phyloP scores from a whole-genome alignment of 148 eudicot species.

The Vaccinium corymbosum region DNA sequence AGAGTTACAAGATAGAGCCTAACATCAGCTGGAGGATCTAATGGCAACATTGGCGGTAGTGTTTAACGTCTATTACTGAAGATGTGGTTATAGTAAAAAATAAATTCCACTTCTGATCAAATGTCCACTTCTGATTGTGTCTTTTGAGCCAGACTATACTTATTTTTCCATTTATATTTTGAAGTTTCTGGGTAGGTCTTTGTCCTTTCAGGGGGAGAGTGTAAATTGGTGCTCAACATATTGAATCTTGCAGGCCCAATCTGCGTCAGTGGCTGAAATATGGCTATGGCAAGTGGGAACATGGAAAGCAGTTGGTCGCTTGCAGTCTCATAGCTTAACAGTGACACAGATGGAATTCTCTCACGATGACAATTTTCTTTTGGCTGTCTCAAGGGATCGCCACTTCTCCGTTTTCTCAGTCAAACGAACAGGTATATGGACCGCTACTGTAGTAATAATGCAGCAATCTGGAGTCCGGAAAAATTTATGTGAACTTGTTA shows the following conservation, averaged over 20 bases:
- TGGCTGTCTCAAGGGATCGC: slow-evolving; percentile 91
- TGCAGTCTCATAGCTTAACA: slow-evolving; percentile 89
- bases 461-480: neutral
- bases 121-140: neutral
- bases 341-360: slow-evolving; percentile 94
- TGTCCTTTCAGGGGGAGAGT: neutral
- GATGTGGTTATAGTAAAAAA: neutral
- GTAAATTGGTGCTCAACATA: neutral
- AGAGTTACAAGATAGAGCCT: neutral
- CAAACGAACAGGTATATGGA: slow-evolving; percentile 47
- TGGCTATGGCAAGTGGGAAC: slow-evolving; percentile 98
- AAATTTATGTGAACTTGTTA: neutral
- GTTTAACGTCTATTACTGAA: neutral
- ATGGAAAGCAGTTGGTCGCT: slow-evolving; percentile 86
- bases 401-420: slow-evolving; percentile 80
- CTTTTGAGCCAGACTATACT: neutral
- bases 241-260: slow-evolving; percentile 66
- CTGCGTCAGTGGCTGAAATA: slow-evolving; percentile 82
- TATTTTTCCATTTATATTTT: neutral
- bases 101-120: neutral
- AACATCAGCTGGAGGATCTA: neutral
- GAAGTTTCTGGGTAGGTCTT: neutral
- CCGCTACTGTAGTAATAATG: neutral
- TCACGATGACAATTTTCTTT: slow-evolving; percentile 76
- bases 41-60: neutral